phyloP scores from a whole-genome alignment of 176 grass and related monocot genomes.

The Triticum turgidum region DNA sequence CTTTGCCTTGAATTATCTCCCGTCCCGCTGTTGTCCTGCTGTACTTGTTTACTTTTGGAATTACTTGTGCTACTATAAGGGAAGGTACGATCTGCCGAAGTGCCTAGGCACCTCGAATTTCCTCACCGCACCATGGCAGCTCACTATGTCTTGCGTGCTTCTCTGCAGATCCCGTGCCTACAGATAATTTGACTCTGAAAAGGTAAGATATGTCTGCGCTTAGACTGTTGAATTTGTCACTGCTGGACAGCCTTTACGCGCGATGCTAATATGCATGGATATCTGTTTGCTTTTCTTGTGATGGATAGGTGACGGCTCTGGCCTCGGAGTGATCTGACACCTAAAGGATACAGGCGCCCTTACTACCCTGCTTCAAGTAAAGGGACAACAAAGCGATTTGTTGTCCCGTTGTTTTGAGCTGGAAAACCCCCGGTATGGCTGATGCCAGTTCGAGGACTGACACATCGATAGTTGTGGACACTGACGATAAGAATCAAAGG shows the following conservation, averaged over 20 bases:
- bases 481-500: slow-evolving; percentile 61
- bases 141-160: not conserved
- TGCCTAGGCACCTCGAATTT: slow-evolving; percentile 17
- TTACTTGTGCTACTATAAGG: not conserved
- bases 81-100: not conserved
- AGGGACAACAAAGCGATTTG: slow-evolving; percentile 59
- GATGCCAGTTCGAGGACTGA: slow-evolving; percentile 67
- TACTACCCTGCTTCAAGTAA: slow-evolving; percentile 8
- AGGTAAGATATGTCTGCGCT: not conserved
- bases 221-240: slow-evolving; percentile 6
- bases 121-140: not conserved
- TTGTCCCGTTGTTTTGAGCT: slow-evolving; percentile 45
- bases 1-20: not conserved
- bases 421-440: slow-evolving; percentile 48
- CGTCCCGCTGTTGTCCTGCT: not conserved
- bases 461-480: slow-evolving; percentile 55
- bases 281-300: slow-evolving; percentile 18
- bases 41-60: slow-evolving; percentile 8
- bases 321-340: slow-evolving; percentile 1
- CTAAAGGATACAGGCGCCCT: not conserved
- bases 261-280: slow-evolving; percentile 14
- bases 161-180: not conserved
- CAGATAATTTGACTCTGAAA: slow-evolving; percentile 9
- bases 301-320: slow-evolving; percentile 22
- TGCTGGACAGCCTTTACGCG: slow-evolving; percentile 6